Evolutionary conservation across 2,329 filamentous ascomycete genomes (phyloP), one percentile per base, ranked within the genome.

Genomic region (Trichoderma sp.): DNA sequence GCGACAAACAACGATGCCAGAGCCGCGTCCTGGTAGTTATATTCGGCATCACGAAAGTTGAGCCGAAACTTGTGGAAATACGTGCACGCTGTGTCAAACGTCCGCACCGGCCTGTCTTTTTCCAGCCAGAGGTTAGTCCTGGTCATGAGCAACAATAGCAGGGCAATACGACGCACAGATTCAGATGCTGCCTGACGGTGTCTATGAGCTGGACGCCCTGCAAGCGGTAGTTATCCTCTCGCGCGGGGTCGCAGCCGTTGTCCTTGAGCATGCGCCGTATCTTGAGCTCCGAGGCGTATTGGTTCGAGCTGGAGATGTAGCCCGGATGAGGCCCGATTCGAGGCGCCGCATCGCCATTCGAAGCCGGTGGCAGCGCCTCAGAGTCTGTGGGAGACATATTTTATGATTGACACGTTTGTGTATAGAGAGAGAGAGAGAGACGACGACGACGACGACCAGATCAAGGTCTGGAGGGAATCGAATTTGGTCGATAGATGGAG

Each of bases 31-130:
- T 92, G 80, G 71, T 89, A 93, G 77, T 91, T 92, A 79, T 97
- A 97, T 74, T 97, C 93, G 71, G 84, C 88, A 72, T 94, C 92
- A n/a, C 89, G 86, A 75, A 97, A 93, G 54, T 90, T 87, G 63
- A 98, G 85, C 35, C 94, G 90, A 77, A 97, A 97, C 73, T 93
- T 93, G 83, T 98, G 94, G 76, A 94, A 99, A 78, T 97, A 97
- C 17, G 92, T 89, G 70, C 91, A 93, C 1, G 95, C 95, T 0
- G 94, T 97, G 73, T 94, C 92, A 78, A 93, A 97, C 0, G 95
- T 98, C 69, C 92, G 90, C 27, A 97, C 89, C 2, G 95, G 95
- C 54, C 92, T 94, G 70, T 32, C 6, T 22, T 48, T 6, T 60
- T 52, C 22, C 22, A 71, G 60, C 3, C 17, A 34, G 15, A 19